phyloP scores from a whole-genome alignment of 1,139 yeast genomes.

The Geotrichum siamense region DNA sequence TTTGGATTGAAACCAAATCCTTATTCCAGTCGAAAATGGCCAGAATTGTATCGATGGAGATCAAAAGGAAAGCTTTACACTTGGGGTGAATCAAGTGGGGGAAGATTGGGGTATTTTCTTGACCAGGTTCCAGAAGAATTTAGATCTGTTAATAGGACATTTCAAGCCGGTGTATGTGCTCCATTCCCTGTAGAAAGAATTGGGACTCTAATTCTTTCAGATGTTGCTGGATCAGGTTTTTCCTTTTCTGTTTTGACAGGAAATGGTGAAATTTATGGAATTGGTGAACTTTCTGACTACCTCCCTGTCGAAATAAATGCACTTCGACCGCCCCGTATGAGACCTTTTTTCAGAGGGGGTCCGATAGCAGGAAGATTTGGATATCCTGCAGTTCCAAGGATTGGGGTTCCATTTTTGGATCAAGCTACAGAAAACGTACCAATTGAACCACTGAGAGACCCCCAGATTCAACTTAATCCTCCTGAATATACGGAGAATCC shows the following conservation, averaged over 20 bases:
- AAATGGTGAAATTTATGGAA: conserved; percentile 25
- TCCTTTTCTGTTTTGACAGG: conserved; percentile 49
- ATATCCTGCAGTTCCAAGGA: background rate
- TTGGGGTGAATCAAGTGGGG: conserved; percentile 54
- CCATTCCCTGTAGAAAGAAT: conserved; percentile 27
- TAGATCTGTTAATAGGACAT: conserved; percentile 3
- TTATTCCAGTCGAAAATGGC: conserved; percentile 40
- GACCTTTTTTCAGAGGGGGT: background rate
- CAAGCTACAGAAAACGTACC: background rate
- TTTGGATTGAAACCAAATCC: conserved; percentile 28
- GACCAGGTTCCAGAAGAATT: conserved; percentile 18
- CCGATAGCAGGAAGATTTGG: conserved; percentile 7
- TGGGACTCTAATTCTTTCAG: conserved; percentile 41
- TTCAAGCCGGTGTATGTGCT: conserved; percentile 14
- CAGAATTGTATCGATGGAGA: conserved; percentile 43
- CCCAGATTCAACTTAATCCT: background rate
- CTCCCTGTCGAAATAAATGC: background rate
- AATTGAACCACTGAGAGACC: background rate
- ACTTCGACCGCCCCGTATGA: background rate
- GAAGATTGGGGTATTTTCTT: conserved; percentile 50
- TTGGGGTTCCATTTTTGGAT: conserved; percentile 1
- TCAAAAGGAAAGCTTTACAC: conserved; percentile 45
- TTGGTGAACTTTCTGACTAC: conserved; percentile 22
- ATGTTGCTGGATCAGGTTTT: conserved; percentile 60
- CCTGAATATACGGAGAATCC: background rate